Base-by-base conservation (phyloP, 768 basidiomycete genomes). In the Mycena galopus region DNA sequence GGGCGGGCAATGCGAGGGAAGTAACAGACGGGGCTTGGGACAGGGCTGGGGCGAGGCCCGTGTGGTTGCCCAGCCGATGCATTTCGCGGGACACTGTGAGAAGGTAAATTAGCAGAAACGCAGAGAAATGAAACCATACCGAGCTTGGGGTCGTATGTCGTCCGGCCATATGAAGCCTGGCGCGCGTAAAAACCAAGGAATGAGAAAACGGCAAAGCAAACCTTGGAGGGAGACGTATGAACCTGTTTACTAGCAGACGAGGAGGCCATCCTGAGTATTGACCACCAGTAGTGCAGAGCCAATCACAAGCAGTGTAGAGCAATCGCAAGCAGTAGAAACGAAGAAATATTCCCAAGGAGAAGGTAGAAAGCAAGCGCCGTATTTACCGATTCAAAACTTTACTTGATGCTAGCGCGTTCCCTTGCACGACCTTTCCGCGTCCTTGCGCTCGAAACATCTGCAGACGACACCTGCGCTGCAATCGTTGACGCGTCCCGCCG, bases 401-500 rank as follows among this genome's bases (percentile, higher is more conserved):
- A 8, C n/a, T n/a, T n/a, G n/a, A 61, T 42, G 60, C 39, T 61
- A 5, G 60, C 27, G 2, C 39, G 39, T 1, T n/a, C 21, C 2
- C 61, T 62, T 19, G 61, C 21, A n/a, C 44, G 65, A 10, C 59
- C 68, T 25, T 91, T 94, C 77, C 93, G 89, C 1, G 90, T 94
- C 17, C 87, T 95, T 10, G 93, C 90, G 10, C 77, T 97, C 42
- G 96, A 98, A 81, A 92, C 93, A 2, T 96, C 95, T 16, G 96
- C 96, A 17, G 97, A 99, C 80, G 98, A 99, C 78, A 94, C 96
- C 1, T 97, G 96, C 76, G 95, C 92, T 19, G 93, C 97, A 0
- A 86, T 99, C 60, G 93, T 99, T 39, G 88, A 89, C 23, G 93
- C 92, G 1, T 84, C 88, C 10, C 88, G 90, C 23, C 77, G 85